phyloP scores from a whole-genome alignment of 2,329 filamentous ascomycete species.

The Zymoseptoria passerinii region DNA sequence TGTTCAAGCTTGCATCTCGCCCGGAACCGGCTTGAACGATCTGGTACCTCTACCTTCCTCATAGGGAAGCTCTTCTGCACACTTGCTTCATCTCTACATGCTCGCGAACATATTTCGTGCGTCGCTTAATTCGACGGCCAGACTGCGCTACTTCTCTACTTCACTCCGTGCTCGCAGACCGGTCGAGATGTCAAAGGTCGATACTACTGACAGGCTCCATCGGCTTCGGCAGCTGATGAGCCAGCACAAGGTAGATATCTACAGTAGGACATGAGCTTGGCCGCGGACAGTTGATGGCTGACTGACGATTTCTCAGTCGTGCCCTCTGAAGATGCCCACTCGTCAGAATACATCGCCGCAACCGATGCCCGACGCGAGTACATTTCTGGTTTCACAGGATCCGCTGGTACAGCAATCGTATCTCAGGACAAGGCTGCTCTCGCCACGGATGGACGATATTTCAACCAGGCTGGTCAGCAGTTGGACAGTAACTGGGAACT shows the following conservation, averaged over 20 bases:
- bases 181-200: slow-evolving; percentile 63
- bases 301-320: slow-evolving; percentile 56
- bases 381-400: slow-evolving; percentile 91
- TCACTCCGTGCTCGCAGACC: slow-evolving; percentile 10
- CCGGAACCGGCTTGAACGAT: not conserved
- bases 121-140: slow-evolving; percentile 1
- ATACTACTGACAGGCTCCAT: slow-evolving; percentile 68
- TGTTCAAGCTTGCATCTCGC: not conserved
- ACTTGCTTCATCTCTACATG: not conserved
- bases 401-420: slow-evolving; percentile 84
- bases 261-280: slow-evolving; percentile 54
- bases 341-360: slow-evolving; percentile 96
- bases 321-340: slow-evolving; percentile 93
- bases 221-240: slow-evolving; percentile 79
- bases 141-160: slow-evolving; percentile 17
- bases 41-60: not conserved
- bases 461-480: slow-evolving; percentile 89
- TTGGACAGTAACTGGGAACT: slow-evolving; percentile 86
- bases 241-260: slow-evolving; percentile 78
- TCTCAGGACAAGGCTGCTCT: slow-evolving; percentile 79
- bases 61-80: not conserved
- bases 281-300: slow-evolving; percentile 27
- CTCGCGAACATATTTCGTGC: slow-evolving; percentile 6
- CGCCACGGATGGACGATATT: slow-evolving; percentile 93
- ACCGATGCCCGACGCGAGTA: slow-evolving; percentile 86